Evolutionary conservation across 1,284 basidiomycete species (phyloP), one percentile per base, ranked within the genome.

Genomic region (Ceraceosorus guamensis): DNA sequence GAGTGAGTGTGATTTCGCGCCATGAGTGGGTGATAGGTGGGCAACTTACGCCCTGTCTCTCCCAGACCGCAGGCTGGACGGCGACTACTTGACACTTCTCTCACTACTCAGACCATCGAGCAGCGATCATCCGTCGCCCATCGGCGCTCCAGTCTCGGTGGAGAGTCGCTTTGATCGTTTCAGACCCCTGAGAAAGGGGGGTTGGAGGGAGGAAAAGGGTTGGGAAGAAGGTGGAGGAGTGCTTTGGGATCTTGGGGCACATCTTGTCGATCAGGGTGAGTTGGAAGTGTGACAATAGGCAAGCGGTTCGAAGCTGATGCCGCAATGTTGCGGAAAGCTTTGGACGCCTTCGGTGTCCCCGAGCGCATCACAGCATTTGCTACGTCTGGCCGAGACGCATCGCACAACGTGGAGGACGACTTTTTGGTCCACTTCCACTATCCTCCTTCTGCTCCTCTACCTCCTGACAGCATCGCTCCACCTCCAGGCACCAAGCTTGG

Each of bases 81-180:
- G 65, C 16, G 73, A 75, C 59, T 74, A 71, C 48, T 46, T 75
- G 35, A 75, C 73, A 30, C 59, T 74, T 14, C 63, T 65, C 47
- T 57, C 62, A 14, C 56, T 75, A 6, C 57, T 75, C 5, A n/a
- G 39, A 2, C 59, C 66, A 48, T 59, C 66, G 18, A 62, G 57
- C 0, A 4, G 37, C n/a, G 46, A 52, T 0, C 61, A 67, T 24
- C 68, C 69, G 0, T 67, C 67, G 6, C 63, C 70, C 2, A 50
- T 75, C 30, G 73, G 73, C 16, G 55, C 66, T 7, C 71, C 70
- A 2, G 67, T 63, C 4, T 70, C 60, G 59, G 67, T 70, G 35
- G 71, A 74, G 46, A 69, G 66, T 7, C 62, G 68, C 14, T 74
- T 74, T 46, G 73, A 75, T 56, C 61, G 73, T 0, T 75, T 67